Percentiles rank a stretch among this genome's conserved stretches.
phyloP scores from a whole-genome alignment of 2,329 filamentous ascomycete genomes.

The Aureobasidium vineae region DNA sequence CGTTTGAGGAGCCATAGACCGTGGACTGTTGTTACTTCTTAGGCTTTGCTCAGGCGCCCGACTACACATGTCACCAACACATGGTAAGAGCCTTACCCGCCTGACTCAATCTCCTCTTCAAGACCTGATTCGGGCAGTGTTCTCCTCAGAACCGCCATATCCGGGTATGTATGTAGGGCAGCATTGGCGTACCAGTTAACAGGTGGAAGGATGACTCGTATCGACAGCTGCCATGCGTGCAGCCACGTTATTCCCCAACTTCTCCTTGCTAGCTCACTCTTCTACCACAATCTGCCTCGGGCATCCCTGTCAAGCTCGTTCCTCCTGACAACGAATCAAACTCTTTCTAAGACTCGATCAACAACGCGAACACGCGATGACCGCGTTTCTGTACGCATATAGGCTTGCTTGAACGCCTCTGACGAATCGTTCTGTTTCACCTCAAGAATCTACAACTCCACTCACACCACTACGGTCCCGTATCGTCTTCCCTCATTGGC shows the following conservation, averaged over 20 bases:
- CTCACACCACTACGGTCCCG: neutral
- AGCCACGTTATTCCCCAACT: neutral
- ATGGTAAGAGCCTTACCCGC: neutral
- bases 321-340: constrained; percentile 17
- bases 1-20: neutral
- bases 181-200: neutral
- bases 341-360: neutral
- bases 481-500: neutral
- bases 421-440: neutral
- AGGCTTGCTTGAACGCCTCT: neutral
- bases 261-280: neutral
- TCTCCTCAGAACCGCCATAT: neutral
- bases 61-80: neutral
- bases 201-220: neutral
- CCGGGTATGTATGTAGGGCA: neutral
- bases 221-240: constrained; percentile 14
- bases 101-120: neutral
- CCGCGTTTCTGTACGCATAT: constrained; percentile 11
- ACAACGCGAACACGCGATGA: constrained; percentile 3
- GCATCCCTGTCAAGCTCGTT: constrained; percentile 18
- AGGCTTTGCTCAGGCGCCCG: neutral
- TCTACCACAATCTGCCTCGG: constrained; percentile 6
- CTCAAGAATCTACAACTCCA: neutral
- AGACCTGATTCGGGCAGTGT: neutral
- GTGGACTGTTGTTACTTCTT: neutral